These are phyloP conservation scores for Backusella macrospora DNA, from an alignment of 192 early-diverging fungal genomes.

Conservation along the genomic window DNA sequence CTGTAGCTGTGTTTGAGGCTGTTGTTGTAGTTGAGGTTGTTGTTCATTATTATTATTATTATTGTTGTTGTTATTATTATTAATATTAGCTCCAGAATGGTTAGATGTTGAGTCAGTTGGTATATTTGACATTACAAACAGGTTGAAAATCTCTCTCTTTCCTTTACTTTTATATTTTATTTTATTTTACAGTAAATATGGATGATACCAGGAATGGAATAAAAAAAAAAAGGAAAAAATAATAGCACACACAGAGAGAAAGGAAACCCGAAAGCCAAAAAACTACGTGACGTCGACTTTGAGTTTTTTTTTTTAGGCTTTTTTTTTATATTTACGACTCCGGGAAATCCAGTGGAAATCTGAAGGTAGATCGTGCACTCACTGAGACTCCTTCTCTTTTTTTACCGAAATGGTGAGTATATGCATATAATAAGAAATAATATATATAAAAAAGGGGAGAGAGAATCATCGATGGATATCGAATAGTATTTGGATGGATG, in stretches of 20 bases:
- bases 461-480: neutral
- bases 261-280: constrained; percentile 3
- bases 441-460: neutral
- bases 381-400: constrained; percentile 17
- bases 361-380: constrained; percentile 1
- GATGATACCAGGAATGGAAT: neutral
- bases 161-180: neutral
- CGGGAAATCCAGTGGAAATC: neutral
- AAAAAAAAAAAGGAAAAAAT: neutral
- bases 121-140: neutral
- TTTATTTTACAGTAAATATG: neutral
- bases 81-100: too few relatives aligned
- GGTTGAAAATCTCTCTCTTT: too few relatives aligned
- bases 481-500: neutral
- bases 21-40: too few relatives aligned
- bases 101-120: neutral
- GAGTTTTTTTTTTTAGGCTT: neutral
- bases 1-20: neutral
- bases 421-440: neutral
- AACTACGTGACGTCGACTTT: constrained; percentile 8
- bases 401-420: constrained; percentile 26
- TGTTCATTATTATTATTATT: too few relatives aligned
- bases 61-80: too few relatives aligned
- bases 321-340: neutral
- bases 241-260: neutral